phyloP scores from a whole-genome alignment of 1,284 basidiomycete species.

The Kwoniella shivajii region DNA sequence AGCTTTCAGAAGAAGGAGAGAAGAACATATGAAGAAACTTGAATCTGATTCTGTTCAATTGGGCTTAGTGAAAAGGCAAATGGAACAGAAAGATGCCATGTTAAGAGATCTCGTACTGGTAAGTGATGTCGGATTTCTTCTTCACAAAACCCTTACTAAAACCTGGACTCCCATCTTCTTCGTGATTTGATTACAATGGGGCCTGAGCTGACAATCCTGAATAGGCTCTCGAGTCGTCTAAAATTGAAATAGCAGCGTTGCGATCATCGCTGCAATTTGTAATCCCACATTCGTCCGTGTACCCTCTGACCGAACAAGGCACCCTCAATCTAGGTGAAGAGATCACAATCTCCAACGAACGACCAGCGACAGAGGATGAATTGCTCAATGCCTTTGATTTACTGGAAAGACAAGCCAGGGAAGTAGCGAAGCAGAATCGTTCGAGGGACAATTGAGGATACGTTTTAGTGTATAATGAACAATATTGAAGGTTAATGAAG shows the following conservation, averaged over 20 bases:
- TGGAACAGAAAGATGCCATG: conserved; percentile 32
- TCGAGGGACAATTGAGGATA: not conserved
- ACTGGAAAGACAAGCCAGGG: conserved; percentile 23
- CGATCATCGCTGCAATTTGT: conserved; percentile 10
- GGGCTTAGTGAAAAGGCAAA: conserved; percentile 24
- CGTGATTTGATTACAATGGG: not conserved
- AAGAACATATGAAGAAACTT: conserved; percentile 51
- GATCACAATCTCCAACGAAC: not conserved
- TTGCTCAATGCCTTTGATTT: conserved; percentile 27
- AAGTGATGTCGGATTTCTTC: no score
- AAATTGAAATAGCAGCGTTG: conserved; percentile 24
- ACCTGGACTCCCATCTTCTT: not conserved
- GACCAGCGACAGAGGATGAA: not conserved
- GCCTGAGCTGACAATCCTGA: not conserved
- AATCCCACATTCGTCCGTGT: not conserved
- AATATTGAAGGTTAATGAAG: no score
- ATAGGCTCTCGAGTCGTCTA: conserved; percentile 21
- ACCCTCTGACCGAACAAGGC: conserved; percentile 12
- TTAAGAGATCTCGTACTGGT: conserved; percentile 39
- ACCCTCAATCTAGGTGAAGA: conserved; percentile 13
- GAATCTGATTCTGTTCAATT: conserved; percentile 40
- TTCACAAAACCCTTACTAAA: no score
- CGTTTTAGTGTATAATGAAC: no score
- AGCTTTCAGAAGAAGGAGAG: conserved; percentile 47
- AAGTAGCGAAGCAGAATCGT: conserved; percentile 27